Evolutionary conservation across 352 stramenopile species (phyloP).

Genomic region (Achlya hypogyna): DNA sequence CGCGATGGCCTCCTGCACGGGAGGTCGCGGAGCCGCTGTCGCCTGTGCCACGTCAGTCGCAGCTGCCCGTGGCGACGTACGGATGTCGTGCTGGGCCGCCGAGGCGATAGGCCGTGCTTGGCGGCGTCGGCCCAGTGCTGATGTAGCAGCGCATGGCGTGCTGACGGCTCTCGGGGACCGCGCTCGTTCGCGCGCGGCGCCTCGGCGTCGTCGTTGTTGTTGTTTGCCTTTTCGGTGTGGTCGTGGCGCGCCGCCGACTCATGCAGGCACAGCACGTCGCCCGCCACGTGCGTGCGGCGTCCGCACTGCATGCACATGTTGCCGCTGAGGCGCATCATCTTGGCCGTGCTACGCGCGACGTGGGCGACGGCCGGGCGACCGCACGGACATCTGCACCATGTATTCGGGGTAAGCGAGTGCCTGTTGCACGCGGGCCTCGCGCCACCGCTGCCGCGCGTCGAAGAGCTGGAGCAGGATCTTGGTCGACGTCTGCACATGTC

Average conservation of each 20-base stretch:
- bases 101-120: slow-evolving; percentile 6
- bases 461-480: slow-evolving; percentile 40
- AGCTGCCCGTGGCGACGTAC: too few relatives aligned
- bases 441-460: slow-evolving; percentile 51
- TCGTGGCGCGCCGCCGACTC: background rate
- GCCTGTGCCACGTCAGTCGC: too few relatives aligned
- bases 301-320: slow-evolving; percentile 74
- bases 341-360: slow-evolving; percentile 34
- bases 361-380: background rate
- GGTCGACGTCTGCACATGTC: slow-evolving; percentile 39
- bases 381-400: slow-evolving; percentile 9
- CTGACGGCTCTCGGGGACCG: background rate
- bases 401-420: slow-evolving; percentile 56
- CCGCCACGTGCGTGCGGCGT: slow-evolving; percentile 52
- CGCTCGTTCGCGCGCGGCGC: background rate
- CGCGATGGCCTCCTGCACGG: slow-evolving; percentile 22
- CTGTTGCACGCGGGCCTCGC: slow-evolving; percentile 64
- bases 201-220: background rate
- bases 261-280: slow-evolving; percentile 69
- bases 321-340: slow-evolving; percentile 74
- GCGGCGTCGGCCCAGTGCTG: background rate
- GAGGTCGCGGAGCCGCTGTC: too few relatives aligned
- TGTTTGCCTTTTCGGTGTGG: background rate
- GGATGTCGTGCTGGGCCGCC: background rate
- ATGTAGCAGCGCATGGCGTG: background rate